Evolutionary conservation across 2,329 filamentous ascomycete genomes (phyloP).

Genomic region (Pseudonectria foliicola): DNA sequence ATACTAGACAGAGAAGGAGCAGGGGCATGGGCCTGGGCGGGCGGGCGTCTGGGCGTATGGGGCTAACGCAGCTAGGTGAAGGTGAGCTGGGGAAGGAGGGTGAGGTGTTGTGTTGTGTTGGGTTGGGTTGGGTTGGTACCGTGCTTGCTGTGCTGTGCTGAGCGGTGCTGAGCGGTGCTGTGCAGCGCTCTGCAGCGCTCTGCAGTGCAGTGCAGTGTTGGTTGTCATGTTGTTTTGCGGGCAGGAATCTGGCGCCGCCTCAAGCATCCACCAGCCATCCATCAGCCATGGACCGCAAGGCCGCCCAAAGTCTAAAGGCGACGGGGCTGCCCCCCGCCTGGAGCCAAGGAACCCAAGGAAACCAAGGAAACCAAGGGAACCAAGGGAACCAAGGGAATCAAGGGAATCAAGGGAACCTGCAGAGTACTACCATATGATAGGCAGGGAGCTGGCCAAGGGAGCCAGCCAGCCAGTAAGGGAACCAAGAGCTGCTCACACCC

Average conservation of each 20-base stretch:
- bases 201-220: conserved; percentile 13
- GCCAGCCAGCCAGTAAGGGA: too few species aligned
- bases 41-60: conserved; percentile 2
- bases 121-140: too few species aligned
- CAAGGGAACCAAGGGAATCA: not conserved
- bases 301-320: conserved; percentile 16
- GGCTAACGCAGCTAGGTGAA: not conserved
- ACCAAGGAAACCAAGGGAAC: not conserved
- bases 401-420: too few species aligned
- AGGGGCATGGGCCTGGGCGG: conserved; percentile 12
- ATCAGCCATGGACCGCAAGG: not conserved
- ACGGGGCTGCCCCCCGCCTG: conserved; percentile 3
- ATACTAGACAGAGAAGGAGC: conserved; percentile 7
- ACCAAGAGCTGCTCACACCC: too few species aligned
- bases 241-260: conserved; percentile 20
- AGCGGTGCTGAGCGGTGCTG: too few species aligned
- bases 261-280: conserved; percentile 14
- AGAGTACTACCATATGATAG: too few species aligned
- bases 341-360: conserved; percentile 5
- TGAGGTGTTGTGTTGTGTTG: not conserved
- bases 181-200: too few species aligned
- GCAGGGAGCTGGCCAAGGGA: too few species aligned
- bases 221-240: conserved; percentile 22
- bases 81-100: conserved; percentile 3
- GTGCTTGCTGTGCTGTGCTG: too few species aligned